phyloP scores from a whole-genome alignment of 2,329 filamentous ascomycete species.

The Diplodia intermedia region DNA sequence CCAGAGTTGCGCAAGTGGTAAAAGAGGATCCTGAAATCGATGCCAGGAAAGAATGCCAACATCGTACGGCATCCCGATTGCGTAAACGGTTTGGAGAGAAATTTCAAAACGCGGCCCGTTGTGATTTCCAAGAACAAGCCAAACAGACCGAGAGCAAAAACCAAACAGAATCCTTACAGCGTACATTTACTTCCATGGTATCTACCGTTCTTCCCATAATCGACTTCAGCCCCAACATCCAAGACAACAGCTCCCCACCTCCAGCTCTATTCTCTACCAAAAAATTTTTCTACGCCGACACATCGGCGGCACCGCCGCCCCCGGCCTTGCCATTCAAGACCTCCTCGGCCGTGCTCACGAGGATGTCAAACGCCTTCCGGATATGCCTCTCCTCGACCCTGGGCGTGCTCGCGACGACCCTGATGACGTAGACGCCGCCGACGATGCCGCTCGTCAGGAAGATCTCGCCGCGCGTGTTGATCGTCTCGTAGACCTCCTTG shows the following conservation, averaged over 20 bases:
- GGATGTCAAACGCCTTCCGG: conserved; percentile 73
- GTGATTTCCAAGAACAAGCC: background rate
- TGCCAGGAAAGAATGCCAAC: too few relatives aligned
- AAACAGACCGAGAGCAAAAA: background rate
- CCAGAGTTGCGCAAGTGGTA: too few relatives aligned
- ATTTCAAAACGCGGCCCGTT: too few relatives aligned
- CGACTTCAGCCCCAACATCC: background rate
- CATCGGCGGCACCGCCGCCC: background rate
- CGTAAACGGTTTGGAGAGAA: too few relatives aligned
- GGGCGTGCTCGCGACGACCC: conserved; percentile 77
- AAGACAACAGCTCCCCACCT: background rate
- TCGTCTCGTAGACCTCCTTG: conserved; percentile 74
- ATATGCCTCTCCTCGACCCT: conserved; percentile 76
- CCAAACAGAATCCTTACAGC: background rate
- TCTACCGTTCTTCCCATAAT: background rate
- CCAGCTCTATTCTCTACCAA: background rate
- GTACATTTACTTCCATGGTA: background rate
- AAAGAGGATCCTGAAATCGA: too few relatives aligned
- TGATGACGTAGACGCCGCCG: conserved; percentile 76
- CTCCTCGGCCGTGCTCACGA: conserved; percentile 70
- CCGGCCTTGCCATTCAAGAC: conserved; percentile 35
- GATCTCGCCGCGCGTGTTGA: conserved; percentile 77
- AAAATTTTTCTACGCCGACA: conserved; percentile 2
- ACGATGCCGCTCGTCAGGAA: conserved; percentile 83
- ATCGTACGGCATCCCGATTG: too few relatives aligned